Conservation (phyloP, 129 eudicot genomes). For the Smallanthus sonchifolius region DNA sequence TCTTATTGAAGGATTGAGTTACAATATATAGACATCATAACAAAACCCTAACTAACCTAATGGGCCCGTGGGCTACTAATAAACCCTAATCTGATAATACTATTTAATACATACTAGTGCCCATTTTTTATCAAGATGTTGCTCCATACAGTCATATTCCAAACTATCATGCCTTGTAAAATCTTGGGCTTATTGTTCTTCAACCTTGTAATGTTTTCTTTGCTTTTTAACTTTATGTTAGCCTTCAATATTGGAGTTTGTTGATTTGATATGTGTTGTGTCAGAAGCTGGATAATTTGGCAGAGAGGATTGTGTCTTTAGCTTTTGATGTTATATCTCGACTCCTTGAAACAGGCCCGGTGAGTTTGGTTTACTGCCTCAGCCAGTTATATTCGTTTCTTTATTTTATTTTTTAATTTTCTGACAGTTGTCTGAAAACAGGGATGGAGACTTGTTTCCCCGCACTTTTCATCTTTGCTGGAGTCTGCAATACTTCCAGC, state of each 20-base stretch:
- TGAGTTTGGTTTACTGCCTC: slow-evolving; percentile 30
- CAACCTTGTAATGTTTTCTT: background rate
- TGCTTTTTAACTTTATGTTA: slow-evolving; percentile 6
- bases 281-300: slow-evolving; percentile 57
- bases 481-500: slow-evolving; percentile 68
- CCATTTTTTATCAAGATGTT: background rate
- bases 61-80: too few species aligned
- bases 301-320: slow-evolving; percentile 60
- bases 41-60: too few species aligned
- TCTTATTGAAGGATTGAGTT: too few species aligned
- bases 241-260: background rate
- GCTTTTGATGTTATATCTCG: slow-evolving; percentile 79
- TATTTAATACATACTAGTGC: slow-evolving; percentile 16
- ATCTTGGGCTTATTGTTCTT: slow-evolving; percentile 11
- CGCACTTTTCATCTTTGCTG: slow-evolving; percentile 70
- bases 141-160: background rate
- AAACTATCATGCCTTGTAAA: background rate
- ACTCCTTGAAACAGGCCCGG: slow-evolving; percentile 82
- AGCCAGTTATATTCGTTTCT: slow-evolving; percentile 6
- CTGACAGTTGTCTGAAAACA: slow-evolving; percentile 22
- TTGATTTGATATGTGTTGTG: slow-evolving; percentile 4
- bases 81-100: too few species aligned
- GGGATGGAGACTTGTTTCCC: slow-evolving; percentile 88
- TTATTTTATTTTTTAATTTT: background rate
- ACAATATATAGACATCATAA: too few species aligned